Evolutionary conservation across 441 rosid species (phyloP).

Genomic region (Melastoma candidum): DNA sequence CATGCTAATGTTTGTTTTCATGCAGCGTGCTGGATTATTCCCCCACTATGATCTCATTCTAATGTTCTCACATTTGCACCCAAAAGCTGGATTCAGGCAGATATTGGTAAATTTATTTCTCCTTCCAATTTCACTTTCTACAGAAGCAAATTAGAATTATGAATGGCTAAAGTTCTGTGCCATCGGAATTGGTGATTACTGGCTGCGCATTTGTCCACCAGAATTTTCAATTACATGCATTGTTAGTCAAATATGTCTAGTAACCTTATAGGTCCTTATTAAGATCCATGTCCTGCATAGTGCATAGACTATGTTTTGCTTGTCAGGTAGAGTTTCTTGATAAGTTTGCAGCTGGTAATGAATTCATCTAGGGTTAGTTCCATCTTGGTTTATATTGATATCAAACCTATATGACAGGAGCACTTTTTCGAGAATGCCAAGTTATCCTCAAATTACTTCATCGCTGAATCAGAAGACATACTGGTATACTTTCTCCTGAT

Average conservation of each 20-base stretch:
- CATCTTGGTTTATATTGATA: background rate
- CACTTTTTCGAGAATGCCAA: constrained; percentile 77
- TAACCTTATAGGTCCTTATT: too few relatives aligned
- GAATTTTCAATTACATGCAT: too few relatives aligned
- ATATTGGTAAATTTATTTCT: constrained; percentile 44
- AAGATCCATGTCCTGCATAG: background rate
- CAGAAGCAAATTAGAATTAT: too few relatives aligned
- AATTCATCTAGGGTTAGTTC: background rate
- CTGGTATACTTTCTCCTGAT: constrained; percentile 36
- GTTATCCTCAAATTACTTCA: constrained; percentile 75
- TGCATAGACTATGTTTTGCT: background rate
- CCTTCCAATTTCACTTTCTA: background rate
- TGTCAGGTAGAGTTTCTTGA: background rate
- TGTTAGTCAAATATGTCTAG: too few relatives aligned
- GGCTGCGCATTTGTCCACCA: too few relatives aligned
- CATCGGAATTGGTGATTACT: too few relatives aligned
- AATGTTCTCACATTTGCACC: constrained; percentile 67
- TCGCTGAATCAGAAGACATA: constrained; percentile 62
- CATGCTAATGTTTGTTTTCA: background rate
- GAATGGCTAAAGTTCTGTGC: too few relatives aligned
- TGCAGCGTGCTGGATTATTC: constrained; percentile 81
- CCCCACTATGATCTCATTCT: constrained; percentile 70
- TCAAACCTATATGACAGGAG: constrained; percentile 38
- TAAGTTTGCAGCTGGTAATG: too few relatives aligned
- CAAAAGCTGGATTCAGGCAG: constrained; percentile 40